Percentiles rank a stretch among this genome's conserved stretches.
Evolutionary conservation across 495 filamentous ascomycete species (phyloP).

Genomic region (Aspergillus sclerotioniger): DNA sequence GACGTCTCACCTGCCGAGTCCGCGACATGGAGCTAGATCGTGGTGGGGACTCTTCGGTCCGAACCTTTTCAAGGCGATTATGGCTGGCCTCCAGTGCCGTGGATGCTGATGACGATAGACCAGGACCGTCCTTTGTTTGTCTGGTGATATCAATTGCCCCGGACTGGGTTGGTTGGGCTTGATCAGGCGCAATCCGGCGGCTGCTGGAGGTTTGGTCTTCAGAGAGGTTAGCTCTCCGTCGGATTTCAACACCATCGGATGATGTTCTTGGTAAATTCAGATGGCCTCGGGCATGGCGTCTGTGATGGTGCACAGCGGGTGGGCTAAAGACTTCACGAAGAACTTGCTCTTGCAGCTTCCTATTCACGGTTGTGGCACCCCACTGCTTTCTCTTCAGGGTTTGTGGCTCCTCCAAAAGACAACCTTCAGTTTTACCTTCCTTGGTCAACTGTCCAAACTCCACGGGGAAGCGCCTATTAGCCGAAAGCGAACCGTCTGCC

Average conservation of each 20-base stretch:
- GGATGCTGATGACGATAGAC: slow-evolving; percentile 45
- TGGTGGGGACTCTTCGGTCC: slow-evolving; percentile 28
- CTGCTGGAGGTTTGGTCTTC: slow-evolving; percentile 31
- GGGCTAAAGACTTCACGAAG: slow-evolving; percentile 91
- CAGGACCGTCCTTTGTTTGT: slow-evolving; percentile 23
- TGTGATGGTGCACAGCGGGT: slow-evolving; percentile 68
- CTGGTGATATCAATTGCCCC: slow-evolving; percentile 34
- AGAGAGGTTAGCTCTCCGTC: slow-evolving; percentile 31
- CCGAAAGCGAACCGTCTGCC: slow-evolving; percentile 22
- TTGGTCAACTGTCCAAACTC: slow-evolving; percentile 16
- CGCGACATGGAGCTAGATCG: slow-evolving; percentile 36
- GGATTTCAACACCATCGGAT: slow-evolving; percentile 36
- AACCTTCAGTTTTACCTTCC: not conserved
- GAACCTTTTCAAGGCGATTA: slow-evolving; percentile 33
- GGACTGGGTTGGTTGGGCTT: slow-evolving; percentile 20
- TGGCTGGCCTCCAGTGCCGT: slow-evolving; percentile 40
- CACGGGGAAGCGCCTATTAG: slow-evolving; percentile 19
- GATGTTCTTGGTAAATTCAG: slow-evolving; percentile 49
- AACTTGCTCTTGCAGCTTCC: slow-evolving; percentile 82
- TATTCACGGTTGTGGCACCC: slow-evolving; percentile 95
- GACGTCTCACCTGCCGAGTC: slow-evolving; percentile 44
- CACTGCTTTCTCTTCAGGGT: slow-evolving; percentile 50
- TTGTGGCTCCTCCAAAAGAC: slow-evolving; percentile 12
- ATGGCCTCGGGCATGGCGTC: slow-evolving; percentile 61
- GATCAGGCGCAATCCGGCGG: slow-evolving; percentile 18